These are phyloP conservation scores for Trichopus zeylanicus DNA, from an alignment of 116 monocot genomes.

Conservation along the genomic window DNA sequence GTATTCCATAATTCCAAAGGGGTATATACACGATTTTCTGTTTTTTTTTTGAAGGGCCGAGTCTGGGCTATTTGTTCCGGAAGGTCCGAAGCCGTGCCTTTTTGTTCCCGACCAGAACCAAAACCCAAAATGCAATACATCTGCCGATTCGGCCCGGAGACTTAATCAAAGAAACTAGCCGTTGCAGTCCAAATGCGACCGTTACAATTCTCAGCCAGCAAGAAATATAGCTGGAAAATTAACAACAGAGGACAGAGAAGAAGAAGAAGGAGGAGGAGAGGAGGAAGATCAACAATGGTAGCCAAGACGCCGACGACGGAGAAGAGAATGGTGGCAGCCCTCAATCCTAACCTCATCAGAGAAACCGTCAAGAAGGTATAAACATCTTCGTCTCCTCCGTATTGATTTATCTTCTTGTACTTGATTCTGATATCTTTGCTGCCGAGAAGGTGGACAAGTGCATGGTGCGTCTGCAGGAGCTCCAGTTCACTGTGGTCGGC, in stretches of 20 bases:
- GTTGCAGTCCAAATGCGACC: no score
- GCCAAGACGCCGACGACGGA: conserved; percentile 52
- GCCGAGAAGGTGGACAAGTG: conserved; percentile 62
- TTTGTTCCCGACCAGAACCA: no score
- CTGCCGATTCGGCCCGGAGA: no score
- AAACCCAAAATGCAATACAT: no score
- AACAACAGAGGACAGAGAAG: not conserved
- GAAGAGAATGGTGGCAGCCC: conserved; percentile 34
- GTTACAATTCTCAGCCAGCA: no score
- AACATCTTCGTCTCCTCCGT: not conserved
- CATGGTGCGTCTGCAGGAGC: conserved; percentile 80
- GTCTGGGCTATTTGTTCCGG: no score
- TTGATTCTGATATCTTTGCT: not conserved
- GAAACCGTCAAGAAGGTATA: conserved; percentile 74
- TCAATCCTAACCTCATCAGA: conserved; percentile 57
- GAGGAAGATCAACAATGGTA: conserved; percentile 42
- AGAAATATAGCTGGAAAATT: no score
- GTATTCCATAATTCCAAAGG: no score
- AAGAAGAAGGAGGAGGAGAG: not conserved
- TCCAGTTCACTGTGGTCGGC: conserved; percentile 72
- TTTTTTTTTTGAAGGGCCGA: no score
- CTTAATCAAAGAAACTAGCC: no score
- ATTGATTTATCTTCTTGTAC: not conserved
- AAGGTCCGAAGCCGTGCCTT: no score
- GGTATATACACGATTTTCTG: no score